Evolutionary conservation across 73 alveolate genomes (phyloP).

Genomic region (Tetrahymena malaccensis): DNA sequence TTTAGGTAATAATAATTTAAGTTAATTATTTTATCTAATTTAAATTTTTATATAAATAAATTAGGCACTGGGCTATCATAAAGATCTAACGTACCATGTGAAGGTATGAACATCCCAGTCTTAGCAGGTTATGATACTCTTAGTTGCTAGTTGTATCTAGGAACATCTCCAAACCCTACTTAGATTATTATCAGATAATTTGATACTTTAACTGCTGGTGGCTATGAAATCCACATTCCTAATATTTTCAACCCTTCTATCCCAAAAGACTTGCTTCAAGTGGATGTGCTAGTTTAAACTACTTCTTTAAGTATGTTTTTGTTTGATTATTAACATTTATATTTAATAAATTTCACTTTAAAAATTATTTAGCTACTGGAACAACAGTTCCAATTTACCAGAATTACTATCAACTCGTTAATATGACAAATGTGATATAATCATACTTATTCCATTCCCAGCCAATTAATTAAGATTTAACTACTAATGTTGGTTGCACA

Average conservation of each 20-base stretch:
- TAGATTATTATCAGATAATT: conserved; percentile 19
- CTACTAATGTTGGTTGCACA: background rate
- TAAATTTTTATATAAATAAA: background rate
- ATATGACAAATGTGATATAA: background rate
- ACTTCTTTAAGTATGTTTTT: background rate
- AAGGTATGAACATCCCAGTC: background rate
- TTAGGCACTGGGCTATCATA: conserved; percentile 32
- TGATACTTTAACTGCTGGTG: background rate
- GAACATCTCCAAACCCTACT: conserved; percentile 30
- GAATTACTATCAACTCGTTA: background rate
- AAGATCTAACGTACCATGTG: conserved; percentile 29
- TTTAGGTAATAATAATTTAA: background rate
- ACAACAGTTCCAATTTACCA: background rate
- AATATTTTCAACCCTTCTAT: conserved; percentile 12
- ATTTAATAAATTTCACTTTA: no score
- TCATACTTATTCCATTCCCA: background rate
- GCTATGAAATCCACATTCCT: conserved; percentile 29
- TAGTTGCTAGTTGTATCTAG: conserved; percentile 12
- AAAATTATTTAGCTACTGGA: background rate
- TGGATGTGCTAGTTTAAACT: background rate
- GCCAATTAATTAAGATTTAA: background rate
- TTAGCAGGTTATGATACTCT: background rate
- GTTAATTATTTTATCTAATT: no score
- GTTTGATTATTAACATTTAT: no score
- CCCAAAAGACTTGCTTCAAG: conserved; percentile 1